Evolutionary conservation across 1,284 basidiomycete genomes (phyloP).

Genomic region (Grifola frondosa): DNA sequence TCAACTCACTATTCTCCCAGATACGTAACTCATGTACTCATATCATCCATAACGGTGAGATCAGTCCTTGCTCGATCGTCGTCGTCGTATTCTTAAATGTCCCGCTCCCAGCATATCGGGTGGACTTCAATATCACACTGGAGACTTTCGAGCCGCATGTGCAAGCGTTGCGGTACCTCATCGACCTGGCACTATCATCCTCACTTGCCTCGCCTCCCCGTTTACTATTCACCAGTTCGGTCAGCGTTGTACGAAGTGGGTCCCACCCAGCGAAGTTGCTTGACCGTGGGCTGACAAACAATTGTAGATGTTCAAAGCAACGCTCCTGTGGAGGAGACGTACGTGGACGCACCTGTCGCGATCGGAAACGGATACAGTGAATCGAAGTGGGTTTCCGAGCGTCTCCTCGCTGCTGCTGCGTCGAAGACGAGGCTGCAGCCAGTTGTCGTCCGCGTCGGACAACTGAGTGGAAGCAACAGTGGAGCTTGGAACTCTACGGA

Average conservation of each 20-base stretch:
- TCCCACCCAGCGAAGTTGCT: no score
- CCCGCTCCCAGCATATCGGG: conserved; percentile 27
- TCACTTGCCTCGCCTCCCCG: conserved; percentile 15
- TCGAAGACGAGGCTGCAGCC: conserved; percentile 22
- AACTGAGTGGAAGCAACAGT: conserved; percentile 27
- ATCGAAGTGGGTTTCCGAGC: conserved; percentile 37
- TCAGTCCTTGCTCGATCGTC: not conserved
- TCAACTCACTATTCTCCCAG: conserved; percentile 4
- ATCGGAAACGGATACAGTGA: conserved; percentile 33
- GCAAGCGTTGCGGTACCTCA: conserved; percentile 26
- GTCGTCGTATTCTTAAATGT: not conserved
- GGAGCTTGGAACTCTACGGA: conserved; percentile 31
- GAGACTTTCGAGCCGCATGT: conserved; percentile 35
- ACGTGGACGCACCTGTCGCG: conserved; percentile 17
- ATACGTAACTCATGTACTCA: conserved; percentile 21
- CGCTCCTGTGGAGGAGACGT: conserved; percentile 7
- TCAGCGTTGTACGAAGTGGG: conserved; percentile 13
- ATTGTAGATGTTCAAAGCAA: not conserved
- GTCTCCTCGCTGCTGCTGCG: conserved; percentile 25
- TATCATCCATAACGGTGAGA: conserved; percentile 27
- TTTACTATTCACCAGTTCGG: conserved; percentile 32
- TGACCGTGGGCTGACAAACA: no score
- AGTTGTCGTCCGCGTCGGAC: conserved; percentile 31
- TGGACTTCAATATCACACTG: conserved; percentile 38
- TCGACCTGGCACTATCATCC: conserved; percentile 34